Base-by-base conservation (phyloP, 2,329 filamentous ascomycete species). In the Beauveria caledonica region DNA sequence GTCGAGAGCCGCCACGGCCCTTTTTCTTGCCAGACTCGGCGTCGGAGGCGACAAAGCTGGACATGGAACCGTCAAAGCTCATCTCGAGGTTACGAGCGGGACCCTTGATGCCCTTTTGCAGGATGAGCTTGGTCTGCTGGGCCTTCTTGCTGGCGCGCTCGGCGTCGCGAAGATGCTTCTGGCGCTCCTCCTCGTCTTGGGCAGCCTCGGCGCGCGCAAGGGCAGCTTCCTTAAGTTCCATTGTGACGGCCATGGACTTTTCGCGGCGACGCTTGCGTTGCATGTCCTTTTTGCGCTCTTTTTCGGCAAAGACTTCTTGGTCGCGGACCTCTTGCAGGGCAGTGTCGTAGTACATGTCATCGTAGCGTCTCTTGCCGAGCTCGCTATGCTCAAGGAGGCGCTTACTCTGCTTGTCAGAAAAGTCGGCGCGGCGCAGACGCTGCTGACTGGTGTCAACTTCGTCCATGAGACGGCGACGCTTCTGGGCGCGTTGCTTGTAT, bases 271-370 rank as follows among this genome's bases (percentile, higher is more conserved):
- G 86, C 78, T 97, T 99, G 64, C 94, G 89, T 73, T 99, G 94
- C 91, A 99, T 97, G 70, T 99, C 94, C 78, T 99, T 99, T 79
- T 99, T 99, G 65, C 94, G 90, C 75, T 99, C 94, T 77, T 99
- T 99, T 74, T 99, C 94, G 63, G 93, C 92, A 63, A 89, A 88
- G 8, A 97, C 81, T 72, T 97, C 93, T 65, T 91, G 90, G 63
- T 92, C 88, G 66, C 94, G 89, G 2, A 97, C 93, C 67, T 96
- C 88, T 58, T 89, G 84, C 62, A 93, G 83, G 1, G 94, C 93
- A 45, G 89, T 86, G 19, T 89, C 84, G 69, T 92, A 92, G 71
- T 94, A 86, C 50, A 86, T 78, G 15, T 88, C 81, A 62, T 90
- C 85, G 71, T 90, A 97, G 36, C 90, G 86, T 58, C 87, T 81